Percentiles rank a stretch among this genome's conserved stretches.
Evolutionary conservation across 2,329 filamentous ascomycete species (phyloP).

Genomic region (Gaeumannomyces tritici): DNA sequence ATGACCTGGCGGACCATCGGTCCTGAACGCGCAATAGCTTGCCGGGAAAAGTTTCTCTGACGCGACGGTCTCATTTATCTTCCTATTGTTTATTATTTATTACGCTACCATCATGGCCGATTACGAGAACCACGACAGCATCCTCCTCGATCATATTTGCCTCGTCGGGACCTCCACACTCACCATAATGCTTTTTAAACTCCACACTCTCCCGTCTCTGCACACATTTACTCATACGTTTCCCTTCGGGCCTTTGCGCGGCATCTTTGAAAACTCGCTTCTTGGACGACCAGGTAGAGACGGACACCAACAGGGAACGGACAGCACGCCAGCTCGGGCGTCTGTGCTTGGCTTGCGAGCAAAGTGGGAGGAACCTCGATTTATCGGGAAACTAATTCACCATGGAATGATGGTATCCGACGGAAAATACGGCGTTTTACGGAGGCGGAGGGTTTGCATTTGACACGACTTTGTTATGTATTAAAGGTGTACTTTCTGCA

Average conservation of each 20-base stretch:
- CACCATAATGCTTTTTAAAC: background rate
- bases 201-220: background rate
- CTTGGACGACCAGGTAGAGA: background rate
- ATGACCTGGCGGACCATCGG: background rate
- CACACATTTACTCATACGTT: background rate
- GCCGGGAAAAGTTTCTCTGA: background rate
- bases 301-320: background rate
- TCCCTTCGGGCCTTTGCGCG: no score
- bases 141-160: background rate
- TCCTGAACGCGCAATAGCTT: background rate
- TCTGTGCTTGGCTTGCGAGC: background rate
- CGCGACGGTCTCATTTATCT: background rate
- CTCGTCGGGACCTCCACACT: background rate
- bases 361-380: background rate
- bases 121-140: background rate
- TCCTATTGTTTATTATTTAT: background rate
- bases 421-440: background rate
- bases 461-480: background rate
- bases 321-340: background rate
- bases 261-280: background rate
- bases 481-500: background rate
- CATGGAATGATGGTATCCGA: background rate
- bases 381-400: background rate
- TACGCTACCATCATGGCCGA: background rate
- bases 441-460: background rate